Evolutionary conservation across 140 eudicot genomes (phyloP), one percentile per base, ranked within the genome.

Genomic region (Oenanthe javanica): DNA sequence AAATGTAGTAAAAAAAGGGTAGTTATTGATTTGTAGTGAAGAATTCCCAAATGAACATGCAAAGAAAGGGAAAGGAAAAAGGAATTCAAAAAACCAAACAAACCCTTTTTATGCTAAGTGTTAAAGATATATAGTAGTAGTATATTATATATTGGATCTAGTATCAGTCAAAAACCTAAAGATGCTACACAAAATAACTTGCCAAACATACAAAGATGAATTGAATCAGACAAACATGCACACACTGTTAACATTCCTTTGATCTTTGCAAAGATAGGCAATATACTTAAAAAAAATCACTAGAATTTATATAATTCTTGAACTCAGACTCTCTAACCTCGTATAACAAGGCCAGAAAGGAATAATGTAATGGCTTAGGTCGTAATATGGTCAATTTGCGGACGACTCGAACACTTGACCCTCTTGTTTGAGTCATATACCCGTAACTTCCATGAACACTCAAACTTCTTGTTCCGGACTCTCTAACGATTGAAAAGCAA

Each of bases 91-190:
- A 77, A 77, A 78, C 64, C 77, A 67, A 77, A 77, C 18, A 16
- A 78, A 55, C 82, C 82, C 79, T 82, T 66, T 82, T 78, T 74
- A 83, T 77, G 52, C 38, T 51, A 23, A 61, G 48, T 48, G 61
- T 43, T 36, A 19, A 73, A 21, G 43, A 10, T 18, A 72, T 36
- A 46, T 73, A 45, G 19, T 46, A 10, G 51, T n/a, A 4, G 31
- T 31, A 31, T 31, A 31, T 31, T 42, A 14, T 47, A 21, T 74
- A 12, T 18, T 72, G 77, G 75, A 70, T 72, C 77, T 72, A 45
- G 77, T 13, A 74, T 45, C 40, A 18, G 21, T n/a, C 38, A 38
- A 47, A 49, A 14, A 52, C 59, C 54, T 45, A 25, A 72, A 36
- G 59, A 55, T 79, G 63, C 78, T 74, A 45, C 36, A 47, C 19